A percentile compares a stretch with the other conserved stretches of the same genome.
phyloP scores from a whole-genome alignment of 129 eudicot species.

The Scalesia atractyloides region DNA sequence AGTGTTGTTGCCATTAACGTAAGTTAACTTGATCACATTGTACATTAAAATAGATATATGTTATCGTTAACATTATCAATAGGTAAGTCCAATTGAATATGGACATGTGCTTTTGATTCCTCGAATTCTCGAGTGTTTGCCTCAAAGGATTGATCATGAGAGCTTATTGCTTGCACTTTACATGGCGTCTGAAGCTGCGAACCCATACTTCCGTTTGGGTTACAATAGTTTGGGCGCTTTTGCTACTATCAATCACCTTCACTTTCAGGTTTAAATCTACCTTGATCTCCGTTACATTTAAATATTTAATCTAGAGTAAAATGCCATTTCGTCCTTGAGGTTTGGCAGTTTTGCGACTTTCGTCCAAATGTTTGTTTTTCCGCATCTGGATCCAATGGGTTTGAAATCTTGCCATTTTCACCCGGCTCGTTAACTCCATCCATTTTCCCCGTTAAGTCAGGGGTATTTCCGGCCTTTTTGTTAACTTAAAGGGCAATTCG shows the following conservation, averaged over 20 bases:
- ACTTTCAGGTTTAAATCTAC: conserved; percentile 65
- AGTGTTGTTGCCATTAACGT: conserved; percentile 99
- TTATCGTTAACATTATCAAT: conserved; percentile 25
- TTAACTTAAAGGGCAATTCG: too few species aligned
- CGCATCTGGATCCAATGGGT: too few species aligned
- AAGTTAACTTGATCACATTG: conserved; percentile 26
- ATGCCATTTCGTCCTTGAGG: too few species aligned
- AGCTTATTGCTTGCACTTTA: conserved; percentile 93
- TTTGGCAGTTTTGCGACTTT: too few species aligned
- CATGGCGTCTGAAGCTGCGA: conserved; percentile 95
- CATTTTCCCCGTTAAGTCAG: too few species aligned
- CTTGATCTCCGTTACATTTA: background rate
- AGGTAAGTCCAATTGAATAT: conserved; percentile 99
- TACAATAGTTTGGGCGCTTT: conserved; percentile 99
- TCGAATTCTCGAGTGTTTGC: conserved; percentile 84
- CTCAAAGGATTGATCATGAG: conserved; percentile 84
- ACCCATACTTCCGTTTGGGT: conserved; percentile 92
- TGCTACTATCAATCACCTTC: conserved; percentile 98
- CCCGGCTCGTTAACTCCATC: too few species aligned
- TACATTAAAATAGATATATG: background rate
- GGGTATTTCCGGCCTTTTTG: too few species aligned
- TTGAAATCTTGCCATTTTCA: too few species aligned
- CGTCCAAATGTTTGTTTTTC: too few species aligned
- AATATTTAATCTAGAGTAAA: background rate
- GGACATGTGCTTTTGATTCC: conserved; percentile 98